A percentile compares a stretch with the other conserved stretches of the same genome.
These are phyloP conservation scores for Trametes maxima DNA, from an alignment of 768 basidiomycete genomes.

Conservation along the genomic window DNA sequence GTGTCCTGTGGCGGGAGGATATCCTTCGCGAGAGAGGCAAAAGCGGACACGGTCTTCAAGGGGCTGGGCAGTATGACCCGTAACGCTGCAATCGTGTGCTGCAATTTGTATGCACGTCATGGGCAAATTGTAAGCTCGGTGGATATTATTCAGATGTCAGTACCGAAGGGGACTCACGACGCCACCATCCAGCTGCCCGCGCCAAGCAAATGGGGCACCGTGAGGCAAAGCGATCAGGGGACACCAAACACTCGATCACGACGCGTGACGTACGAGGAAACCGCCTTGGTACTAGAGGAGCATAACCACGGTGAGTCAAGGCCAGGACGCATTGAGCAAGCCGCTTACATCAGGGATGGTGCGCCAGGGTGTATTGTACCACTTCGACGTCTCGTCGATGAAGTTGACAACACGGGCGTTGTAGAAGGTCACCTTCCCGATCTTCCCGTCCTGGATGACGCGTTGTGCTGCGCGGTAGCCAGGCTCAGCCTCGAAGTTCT, in stretches of 20 bases:
- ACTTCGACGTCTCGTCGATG: conserved; percentile 66
- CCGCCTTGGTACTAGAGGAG: conserved; percentile 70
- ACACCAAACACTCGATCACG: background rate
- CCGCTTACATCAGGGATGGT: conserved; percentile 71
- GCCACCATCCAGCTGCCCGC: conserved; percentile 69
- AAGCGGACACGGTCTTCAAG: conserved; percentile 59
- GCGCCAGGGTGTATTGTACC: conserved; percentile 84
- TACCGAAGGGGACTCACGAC: conserved; percentile 51
- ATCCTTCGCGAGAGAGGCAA: conserved; percentile 68
- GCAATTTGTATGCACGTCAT: too few relatives aligned
- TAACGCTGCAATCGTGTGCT: conserved; percentile 71
- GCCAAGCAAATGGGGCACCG: conserved; percentile 18
- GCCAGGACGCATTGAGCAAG: background rate
- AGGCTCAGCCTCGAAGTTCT: conserved; percentile 75
- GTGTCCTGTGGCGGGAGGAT: conserved; percentile 83
- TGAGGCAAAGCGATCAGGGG: conserved; percentile 10
- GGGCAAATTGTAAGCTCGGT: background rate
- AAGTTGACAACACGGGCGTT: conserved; percentile 53
- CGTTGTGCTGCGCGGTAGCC: conserved; percentile 51
- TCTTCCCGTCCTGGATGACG: conserved; percentile 57
- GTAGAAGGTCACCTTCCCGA: conserved; percentile 75
- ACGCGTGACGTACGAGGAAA: conserved; percentile 63
- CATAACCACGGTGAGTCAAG: background rate
- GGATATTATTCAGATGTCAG: background rate
- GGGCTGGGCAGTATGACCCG: conserved; percentile 58